These are phyloP conservation scores for Talaromyces wortmannii DNA, from an alignment of 495 filamentous ascomycete species.

Conservation along the genomic window DNA sequence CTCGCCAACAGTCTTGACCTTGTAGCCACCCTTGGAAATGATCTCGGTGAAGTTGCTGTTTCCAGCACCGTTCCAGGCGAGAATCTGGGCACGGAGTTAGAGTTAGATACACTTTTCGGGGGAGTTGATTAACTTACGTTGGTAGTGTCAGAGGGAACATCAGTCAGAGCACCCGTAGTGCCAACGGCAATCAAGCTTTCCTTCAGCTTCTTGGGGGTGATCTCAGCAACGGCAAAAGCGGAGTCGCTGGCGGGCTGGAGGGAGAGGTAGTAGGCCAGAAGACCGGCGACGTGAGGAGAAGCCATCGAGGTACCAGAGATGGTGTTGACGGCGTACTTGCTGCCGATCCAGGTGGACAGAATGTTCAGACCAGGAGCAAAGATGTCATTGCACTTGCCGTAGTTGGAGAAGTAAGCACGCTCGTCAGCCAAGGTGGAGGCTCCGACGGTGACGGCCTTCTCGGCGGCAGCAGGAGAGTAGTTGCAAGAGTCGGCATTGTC, in stretches of 20 bases:
- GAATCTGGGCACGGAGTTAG: constrained; percentile 53
- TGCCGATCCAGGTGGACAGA: constrained; percentile 94
- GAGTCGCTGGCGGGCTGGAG: constrained; percentile 86
- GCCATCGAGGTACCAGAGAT: constrained; percentile 99
- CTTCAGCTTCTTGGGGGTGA: constrained; percentile 95
- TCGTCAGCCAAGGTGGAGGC: constrained; percentile 89
- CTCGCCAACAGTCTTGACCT: constrained; percentile 15
- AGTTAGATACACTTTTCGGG: neutral
- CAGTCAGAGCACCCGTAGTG: constrained; percentile 70
- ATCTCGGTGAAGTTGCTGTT: constrained; percentile 85
- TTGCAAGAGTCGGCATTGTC: constrained; percentile 98
- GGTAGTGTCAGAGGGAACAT: constrained; percentile 78
- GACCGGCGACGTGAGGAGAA: constrained; percentile 92
- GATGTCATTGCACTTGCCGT: constrained; percentile 98
- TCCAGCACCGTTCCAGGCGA: constrained; percentile 99
- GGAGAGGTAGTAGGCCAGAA: constrained; percentile 95
- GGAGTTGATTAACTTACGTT: constrained; percentile 49
- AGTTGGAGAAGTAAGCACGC: constrained; percentile 99
- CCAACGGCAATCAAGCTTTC: constrained; percentile 74
- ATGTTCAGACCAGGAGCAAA: constrained; percentile 98
- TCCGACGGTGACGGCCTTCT: constrained; percentile 92
- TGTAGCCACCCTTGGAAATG: constrained; percentile 49
- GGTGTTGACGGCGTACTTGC: constrained; percentile 88
- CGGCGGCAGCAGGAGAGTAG: constrained; percentile 95
- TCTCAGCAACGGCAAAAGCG: constrained; percentile 77